Base-by-base conservation (phyloP, 2,329 filamentous ascomycete species). In the Didymella pinodella region DNA sequence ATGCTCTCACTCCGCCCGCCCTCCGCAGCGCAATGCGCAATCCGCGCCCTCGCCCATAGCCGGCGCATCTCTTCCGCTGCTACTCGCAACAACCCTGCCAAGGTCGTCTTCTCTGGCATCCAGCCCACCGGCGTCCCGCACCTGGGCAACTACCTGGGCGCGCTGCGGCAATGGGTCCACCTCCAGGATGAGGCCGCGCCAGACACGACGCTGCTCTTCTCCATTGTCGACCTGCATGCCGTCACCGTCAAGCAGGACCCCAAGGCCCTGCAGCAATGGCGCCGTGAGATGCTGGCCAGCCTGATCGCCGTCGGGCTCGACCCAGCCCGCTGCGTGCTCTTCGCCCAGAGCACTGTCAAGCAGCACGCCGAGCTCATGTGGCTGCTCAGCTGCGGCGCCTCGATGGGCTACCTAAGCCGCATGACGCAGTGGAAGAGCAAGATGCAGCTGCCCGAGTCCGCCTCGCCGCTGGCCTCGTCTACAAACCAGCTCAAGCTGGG, bases 381-480 rank as follows among this genome's bases (percentile, higher is more conserved):
- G 95, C 93, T 98, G 72, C 80, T 99, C 62, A 94, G 92, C 73
- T 97, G 93, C 66, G 90, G 91, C 51, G 91, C 95, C 25, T 94
- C 91, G 5, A 93, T 95, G 77, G 95, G 95, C 38, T 96, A 97
- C 78, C 81, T 99, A n/a, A 90, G 90, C 10, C 85, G 95, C n/a
- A 99, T 99, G 95, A 98, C 95, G 28, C 95, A 98, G 78, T 99
- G 95, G 93, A 99, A 99, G 70, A 91, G 86, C 76, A 96, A 96
- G 77, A 79, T 95, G 18, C 82, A 87, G 20, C 76, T 93, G 20
- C 78, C 84, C 10, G 82, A 88, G 20, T 81, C 87, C 57, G 81
- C 85, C 2, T 84, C 82, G 7, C 77, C 86, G 1, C 77, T 90
- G 5, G 67, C 71, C 3, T 29, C 64, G 16, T 65, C 66, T 51